A percentile compares a stretch with the other conserved stretches of the same genome.
Conservation (phyloP, 768 basidiomycete species). For the Crassisporium funariophilum region DNA sequence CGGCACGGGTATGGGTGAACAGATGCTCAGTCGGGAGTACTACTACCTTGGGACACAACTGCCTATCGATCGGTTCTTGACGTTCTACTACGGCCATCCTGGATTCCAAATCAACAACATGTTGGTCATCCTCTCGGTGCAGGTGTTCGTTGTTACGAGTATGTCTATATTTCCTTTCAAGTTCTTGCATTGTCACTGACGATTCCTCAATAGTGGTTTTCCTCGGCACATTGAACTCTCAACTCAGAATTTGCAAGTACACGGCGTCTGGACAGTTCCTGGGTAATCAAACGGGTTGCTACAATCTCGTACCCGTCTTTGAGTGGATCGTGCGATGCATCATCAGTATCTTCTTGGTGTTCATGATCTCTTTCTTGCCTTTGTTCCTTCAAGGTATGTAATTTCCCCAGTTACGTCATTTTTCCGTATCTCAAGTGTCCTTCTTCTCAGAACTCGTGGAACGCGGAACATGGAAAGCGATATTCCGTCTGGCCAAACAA, state of each 20-base stretch:
- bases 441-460: slow-evolving; percentile 81
- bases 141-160: slow-evolving; percentile 93
- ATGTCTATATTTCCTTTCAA: slow-evolving; percentile 33
- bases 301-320: slow-evolving; percentile 92
- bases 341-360: slow-evolving; percentile 97
- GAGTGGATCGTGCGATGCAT: slow-evolving; percentile 96
- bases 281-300: slow-evolving; percentile 84
- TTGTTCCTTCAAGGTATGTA: slow-evolving; percentile 91
- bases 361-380: slow-evolving; percentile 95
- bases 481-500: slow-evolving; percentile 91
- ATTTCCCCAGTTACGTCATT: neutral
- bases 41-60: slow-evolving; percentile 98
- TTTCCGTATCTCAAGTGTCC: slow-evolving; percentile 7
- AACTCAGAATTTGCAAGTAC: slow-evolving; percentile 80
- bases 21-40: slow-evolving; percentile 98
- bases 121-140: slow-evolving; percentile 95
- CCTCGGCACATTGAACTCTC: slow-evolving; percentile 88
- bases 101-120: slow-evolving; percentile 99
- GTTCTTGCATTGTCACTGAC: no score
- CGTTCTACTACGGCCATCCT: slow-evolving; percentile 99
- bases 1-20: slow-evolving; percentile 99
- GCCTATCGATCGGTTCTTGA: slow-evolving; percentile 97
- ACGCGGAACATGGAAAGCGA: slow-evolving; percentile 89
- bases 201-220: slow-evolving; percentile 86
- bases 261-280: slow-evolving; percentile 69